These are phyloP conservation scores for Curvularia lunata DNA, from an alignment of 2,329 filamentous ascomycete genomes.

Conservation along the genomic window DNA sequence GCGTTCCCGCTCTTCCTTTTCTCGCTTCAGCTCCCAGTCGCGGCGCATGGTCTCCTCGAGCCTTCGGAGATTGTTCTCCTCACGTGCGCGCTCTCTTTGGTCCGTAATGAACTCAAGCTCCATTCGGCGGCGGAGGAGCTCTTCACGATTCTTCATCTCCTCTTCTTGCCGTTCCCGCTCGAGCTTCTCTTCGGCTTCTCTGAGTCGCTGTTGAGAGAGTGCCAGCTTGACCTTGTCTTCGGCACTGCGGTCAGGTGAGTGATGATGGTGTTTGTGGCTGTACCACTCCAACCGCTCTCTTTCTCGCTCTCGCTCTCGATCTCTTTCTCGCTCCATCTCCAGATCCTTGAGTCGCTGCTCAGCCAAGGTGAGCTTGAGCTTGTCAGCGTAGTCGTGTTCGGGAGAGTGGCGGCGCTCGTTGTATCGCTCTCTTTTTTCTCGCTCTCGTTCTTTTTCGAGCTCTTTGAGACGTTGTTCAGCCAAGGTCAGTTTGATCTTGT, in stretches of 20 bases:
- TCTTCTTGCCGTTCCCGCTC: slow-evolving; percentile 45
- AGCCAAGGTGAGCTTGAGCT: slow-evolving; percentile 14
- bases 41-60: slow-evolving; percentile 42
- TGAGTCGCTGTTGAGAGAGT: slow-evolving; percentile 43
- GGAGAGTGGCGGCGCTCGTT: slow-evolving; percentile 5
- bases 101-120: slow-evolving; percentile 49
- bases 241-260: slow-evolving; percentile 19
- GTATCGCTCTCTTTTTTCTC: slow-evolving; percentile 39
- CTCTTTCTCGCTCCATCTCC: slow-evolving; percentile 13
- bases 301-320: slow-evolving; percentile 37
- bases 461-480: slow-evolving; percentile 47
- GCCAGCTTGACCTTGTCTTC: slow-evolving; percentile 44
- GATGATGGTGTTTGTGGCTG: slow-evolving; percentile 3
- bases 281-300: slow-evolving; percentile 27
- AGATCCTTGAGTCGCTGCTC: slow-evolving; percentile 16
- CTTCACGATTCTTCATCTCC: slow-evolving; percentile 47
- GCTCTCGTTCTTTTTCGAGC: slow-evolving; percentile 39
- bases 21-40: slow-evolving; percentile 41
- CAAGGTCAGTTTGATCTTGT: slow-evolving; percentile 45
- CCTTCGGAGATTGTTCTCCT: slow-evolving; percentile 34
- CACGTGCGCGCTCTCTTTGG: slow-evolving; percentile 39
- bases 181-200: slow-evolving; percentile 46
- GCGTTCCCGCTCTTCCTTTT: slow-evolving; percentile 42
- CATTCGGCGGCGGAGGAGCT: slow-evolving; percentile 42
- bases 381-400: slow-evolving; percentile 11